phyloP scores from a whole-genome alignment of 495 filamentous ascomycete genomes.

The Aspergillus asperescens region DNA sequence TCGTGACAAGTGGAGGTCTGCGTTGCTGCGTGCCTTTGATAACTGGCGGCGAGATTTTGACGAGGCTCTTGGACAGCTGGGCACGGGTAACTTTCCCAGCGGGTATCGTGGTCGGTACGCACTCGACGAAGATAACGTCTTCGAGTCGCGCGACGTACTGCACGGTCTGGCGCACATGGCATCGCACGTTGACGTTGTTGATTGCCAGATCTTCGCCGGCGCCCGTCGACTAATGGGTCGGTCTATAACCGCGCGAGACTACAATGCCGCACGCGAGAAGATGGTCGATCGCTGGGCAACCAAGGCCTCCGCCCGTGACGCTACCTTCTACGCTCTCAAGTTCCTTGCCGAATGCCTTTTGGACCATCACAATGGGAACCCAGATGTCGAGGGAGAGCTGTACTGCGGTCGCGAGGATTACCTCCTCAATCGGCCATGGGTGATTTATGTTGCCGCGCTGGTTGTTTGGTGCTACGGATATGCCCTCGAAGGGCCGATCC shows the following conservation, averaged over 20 bases:
- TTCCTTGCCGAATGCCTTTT: conserved; percentile 79
- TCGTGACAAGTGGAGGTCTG: conserved; percentile 86
- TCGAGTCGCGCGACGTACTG: conserved; percentile 80
- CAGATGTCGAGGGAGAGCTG: conserved; percentile 17
- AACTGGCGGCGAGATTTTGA: conserved; percentile 95
- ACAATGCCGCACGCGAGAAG: conserved; percentile 69
- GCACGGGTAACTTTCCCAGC: conserved; percentile 34
- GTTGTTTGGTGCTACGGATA: conserved; percentile 96
- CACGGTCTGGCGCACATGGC: conserved; percentile 97
- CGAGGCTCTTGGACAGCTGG: conserved; percentile 58
- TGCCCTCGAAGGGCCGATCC: conserved; percentile 76
- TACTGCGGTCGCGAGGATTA: conserved; percentile 89
- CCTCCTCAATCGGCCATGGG: conserved; percentile 89
- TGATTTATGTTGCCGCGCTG: conserved; percentile 88
- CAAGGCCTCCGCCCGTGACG: conserved; percentile 85
- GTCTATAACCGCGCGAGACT: conserved; percentile 75
- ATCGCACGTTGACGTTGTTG: conserved; percentile 96
- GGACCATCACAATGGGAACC: conserved; percentile 36
- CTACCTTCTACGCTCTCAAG: conserved; percentile 86
- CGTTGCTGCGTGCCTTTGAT: conserved; percentile 85
- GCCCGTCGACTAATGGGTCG: conserved; percentile 80
- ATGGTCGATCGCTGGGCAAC: conserved; percentile 91
- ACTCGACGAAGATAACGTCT: conserved; percentile 68
- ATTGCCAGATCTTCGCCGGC: conserved; percentile 92
- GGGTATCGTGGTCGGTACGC: conserved; percentile 37